Conservation (phyloP, 2,329 filamentous ascomycete genomes). For the Phialophora verrucosa region DNA sequence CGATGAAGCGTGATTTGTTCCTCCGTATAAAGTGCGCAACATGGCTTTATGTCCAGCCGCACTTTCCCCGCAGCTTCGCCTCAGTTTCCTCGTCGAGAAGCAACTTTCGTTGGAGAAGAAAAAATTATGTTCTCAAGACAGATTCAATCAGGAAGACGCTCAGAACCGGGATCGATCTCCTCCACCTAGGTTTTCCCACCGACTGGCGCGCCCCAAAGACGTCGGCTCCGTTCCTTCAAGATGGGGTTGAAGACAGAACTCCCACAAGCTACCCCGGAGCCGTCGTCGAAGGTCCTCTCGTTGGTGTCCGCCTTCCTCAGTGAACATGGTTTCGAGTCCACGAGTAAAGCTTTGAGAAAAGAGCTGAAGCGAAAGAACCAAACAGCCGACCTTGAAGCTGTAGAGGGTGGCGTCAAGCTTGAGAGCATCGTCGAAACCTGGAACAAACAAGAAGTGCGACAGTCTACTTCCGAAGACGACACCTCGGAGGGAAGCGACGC, state of each 20-base stretch:
- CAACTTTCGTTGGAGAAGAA: not conserved
- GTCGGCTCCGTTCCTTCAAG: not conserved
- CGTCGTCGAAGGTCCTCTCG: slow-evolving; percentile 68
- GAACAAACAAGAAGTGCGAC: slow-evolving; percentile 7
- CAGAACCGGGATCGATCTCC: not conserved
- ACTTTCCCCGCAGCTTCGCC: not conserved
- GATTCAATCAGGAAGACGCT: not conserved
- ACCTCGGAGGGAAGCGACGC: slow-evolving; percentile 31
- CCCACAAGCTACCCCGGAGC: slow-evolving; percentile 43
- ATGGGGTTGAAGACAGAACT: slow-evolving; percentile 35
- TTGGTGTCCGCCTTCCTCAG: slow-evolving; percentile 71
- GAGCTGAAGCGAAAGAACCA: slow-evolving; percentile 42
- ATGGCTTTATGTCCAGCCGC: not conserved
- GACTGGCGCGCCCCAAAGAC: not conserved
- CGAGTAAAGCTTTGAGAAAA: slow-evolving; percentile 67
- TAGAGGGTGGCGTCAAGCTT: slow-evolving; percentile 10
- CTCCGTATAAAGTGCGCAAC: not conserved
- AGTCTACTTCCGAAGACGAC: slow-evolving; percentile 4
- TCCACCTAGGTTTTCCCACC: not conserved
- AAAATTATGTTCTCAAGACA: not conserved
- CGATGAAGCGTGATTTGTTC: not conserved
- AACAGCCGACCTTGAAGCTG: slow-evolving; percentile 23
- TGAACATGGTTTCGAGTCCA: slow-evolving; percentile 67
- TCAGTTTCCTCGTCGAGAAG: not conserved
- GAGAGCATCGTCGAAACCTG: slow-evolving; percentile 18